Evolutionary conservation across 805 yeast genomes (phyloP), one percentile per base, ranked within the genome.

Genomic region (Candida sphagnicola): DNA sequence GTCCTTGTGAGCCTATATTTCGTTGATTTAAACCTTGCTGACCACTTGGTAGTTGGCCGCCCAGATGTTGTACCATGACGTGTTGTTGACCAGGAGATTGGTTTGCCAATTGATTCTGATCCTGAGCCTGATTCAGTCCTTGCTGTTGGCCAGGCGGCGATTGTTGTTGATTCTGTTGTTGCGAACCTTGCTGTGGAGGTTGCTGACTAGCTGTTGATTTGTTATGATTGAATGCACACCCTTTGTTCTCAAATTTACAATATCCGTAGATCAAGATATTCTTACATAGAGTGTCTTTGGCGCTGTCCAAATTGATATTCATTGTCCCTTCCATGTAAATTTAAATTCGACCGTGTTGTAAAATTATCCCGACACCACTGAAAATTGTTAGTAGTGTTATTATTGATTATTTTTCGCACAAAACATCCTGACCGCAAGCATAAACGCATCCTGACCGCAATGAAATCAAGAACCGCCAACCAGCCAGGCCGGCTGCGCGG

Each of bases 201-300:
- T 21, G 36, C n/a, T 19, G 15, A 34, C 13, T 39, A 34, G 40
- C 25, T 37, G 13, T 25, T 14, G 14, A 25, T 28, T 36, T 26
- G 13, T 26, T 26, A 57, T 86, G 95, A 36, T 77, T 79, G 55
- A 86, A 88, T 2, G 82, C 83, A 56, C 96, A 88, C 8, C 95
- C 95, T 51, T 86, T 87, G 48, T 84, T 83, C 50, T 85, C 89
- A 62, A 76, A 87, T 57, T 86, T 86, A 67, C 96, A 88, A 52
- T 75, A 86, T 3, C 96, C 96, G 65, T 87, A 88, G 24, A 86
- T 85, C 34, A 82, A 77, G 39, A 87, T 80, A 52, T 88, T 88
- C 57, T 89, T 75, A 62, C 96, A 88, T 40, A 84, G 89, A 19
- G 87, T 81, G 42, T 80, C 81, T 58, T 77, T 82, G 5, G 90